Percentiles rank a stretch among this genome's conserved stretches.
Evolutionary conservation across 768 basidiomycete species (phyloP).

Genomic region (Boletus subcaerulescens): DNA sequence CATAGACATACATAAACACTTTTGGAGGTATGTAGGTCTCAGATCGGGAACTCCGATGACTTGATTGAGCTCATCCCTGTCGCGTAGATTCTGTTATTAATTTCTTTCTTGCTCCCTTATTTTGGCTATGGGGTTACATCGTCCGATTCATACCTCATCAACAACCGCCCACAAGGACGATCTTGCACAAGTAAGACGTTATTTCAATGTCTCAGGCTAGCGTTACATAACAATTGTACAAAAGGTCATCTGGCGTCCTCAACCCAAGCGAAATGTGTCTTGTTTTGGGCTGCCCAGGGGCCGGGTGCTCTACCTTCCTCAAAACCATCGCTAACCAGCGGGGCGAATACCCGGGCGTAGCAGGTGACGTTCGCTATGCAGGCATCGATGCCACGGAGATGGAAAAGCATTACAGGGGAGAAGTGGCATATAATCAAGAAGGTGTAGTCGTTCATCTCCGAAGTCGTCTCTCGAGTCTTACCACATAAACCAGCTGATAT

Average conservation of each 20-base stretch:
- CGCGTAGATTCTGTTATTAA: constrained; percentile 46
- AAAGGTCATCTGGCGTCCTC: constrained; percentile 64
- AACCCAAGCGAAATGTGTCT: constrained; percentile 87
- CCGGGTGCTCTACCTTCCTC: constrained; percentile 85
- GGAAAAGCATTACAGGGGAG: constrained; percentile 72
- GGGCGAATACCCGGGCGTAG: constrained; percentile 56
- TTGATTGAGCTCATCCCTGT: neutral
- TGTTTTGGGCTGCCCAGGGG: constrained; percentile 77
- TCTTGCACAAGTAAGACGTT: constrained; percentile 53
- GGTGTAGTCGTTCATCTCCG: constrained; percentile 34
- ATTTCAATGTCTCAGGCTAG: neutral
- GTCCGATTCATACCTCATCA: constrained; percentile 39
- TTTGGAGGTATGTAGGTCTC: constrained; percentile 47
- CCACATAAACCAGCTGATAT: constrained; percentile 54
- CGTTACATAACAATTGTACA: neutral
- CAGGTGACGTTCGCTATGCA: constrained; percentile 77
- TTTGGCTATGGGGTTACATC: constrained; percentile 46
- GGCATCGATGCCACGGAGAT: constrained; percentile 77
- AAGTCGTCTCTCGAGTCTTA: neutral
- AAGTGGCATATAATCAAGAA: constrained; percentile 77
- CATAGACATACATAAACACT: constrained; percentile 52
- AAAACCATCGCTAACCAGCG: constrained; percentile 80
- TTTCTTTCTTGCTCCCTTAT: constrained; percentile 52
- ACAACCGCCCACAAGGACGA: constrained; percentile 43
- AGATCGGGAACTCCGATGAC: neutral